phyloP scores from a whole-genome alignment of 1,284 basidiomycete species.

The Inonotus obliquus region DNA sequence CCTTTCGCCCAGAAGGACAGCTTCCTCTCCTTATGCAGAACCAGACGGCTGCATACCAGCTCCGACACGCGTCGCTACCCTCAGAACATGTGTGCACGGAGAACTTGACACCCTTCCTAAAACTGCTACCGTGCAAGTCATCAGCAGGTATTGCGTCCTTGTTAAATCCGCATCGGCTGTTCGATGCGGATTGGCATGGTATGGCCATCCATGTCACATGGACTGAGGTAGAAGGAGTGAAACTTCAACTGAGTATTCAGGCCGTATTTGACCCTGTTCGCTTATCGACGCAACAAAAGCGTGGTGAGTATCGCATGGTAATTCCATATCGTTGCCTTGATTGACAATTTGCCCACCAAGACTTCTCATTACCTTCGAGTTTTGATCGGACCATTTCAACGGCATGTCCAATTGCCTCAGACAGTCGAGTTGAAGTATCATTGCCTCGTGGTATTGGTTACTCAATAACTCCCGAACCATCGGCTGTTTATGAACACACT shows the following conservation, averaged over 20 bases:
- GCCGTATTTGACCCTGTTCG: constrained; percentile 80
- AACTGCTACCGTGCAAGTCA: constrained; percentile 90
- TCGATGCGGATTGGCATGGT: constrained; percentile 87
- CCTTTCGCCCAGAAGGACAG: constrained; percentile 55
- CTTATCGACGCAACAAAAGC: constrained; percentile 39
- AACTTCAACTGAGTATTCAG: constrained; percentile 75
- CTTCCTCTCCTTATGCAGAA: constrained; percentile 46
- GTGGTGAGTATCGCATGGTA: constrained; percentile 44
- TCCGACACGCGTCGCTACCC: constrained; percentile 75
- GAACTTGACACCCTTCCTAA: constrained; percentile 93
- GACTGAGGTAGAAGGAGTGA: constrained; percentile 47
- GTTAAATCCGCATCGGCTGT: constrained; percentile 81
- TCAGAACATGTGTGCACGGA: constrained; percentile 93
- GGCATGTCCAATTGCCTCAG: constrained; percentile 54
- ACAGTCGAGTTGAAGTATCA: constrained; percentile 47
- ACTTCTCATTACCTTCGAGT: constrained; percentile 74
- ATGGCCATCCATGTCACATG: constrained; percentile 75
- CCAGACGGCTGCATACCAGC: constrained; percentile 38
- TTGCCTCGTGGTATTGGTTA: constrained; percentile 41
- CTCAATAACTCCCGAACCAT: constrained; percentile 47
- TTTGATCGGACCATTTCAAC: constrained; percentile 66
- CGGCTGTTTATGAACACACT: constrained; percentile 26
- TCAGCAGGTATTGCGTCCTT: constrained; percentile 85
- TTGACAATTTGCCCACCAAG: constrained; percentile 34
- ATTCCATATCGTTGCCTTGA: neutral